Conservation (phyloP, 1,284 basidiomycete species). For the Microbotryum violaceum region DNA sequence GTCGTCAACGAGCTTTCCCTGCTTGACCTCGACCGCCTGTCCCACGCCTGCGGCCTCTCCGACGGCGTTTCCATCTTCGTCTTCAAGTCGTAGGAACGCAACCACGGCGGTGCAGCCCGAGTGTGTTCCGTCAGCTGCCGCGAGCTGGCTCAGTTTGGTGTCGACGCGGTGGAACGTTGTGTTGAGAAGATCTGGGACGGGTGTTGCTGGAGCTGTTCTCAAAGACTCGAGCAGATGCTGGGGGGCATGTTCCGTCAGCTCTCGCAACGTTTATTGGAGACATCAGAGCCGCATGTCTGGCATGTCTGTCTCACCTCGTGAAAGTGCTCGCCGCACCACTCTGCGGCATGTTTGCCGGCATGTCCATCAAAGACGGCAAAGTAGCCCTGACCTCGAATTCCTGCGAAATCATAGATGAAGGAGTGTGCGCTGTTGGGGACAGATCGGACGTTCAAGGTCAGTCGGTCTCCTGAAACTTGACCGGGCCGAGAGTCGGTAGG, state of each 20-base stretch:
- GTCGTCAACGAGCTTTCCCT: slow-evolving; percentile 9
- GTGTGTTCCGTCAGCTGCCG: slow-evolving; percentile 81
- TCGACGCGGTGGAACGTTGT: slow-evolving; percentile 90
- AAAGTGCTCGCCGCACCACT: slow-evolving; percentile 96
- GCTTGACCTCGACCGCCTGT: neutral
- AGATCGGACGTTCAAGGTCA: neutral
- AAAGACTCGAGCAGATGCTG: slow-evolving; percentile 39
- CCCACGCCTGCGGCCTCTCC: slow-evolving; percentile 25
- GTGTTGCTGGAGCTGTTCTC: slow-evolving; percentile 45
- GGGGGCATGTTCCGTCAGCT: neutral
- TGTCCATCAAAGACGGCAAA: slow-evolving; percentile 98
- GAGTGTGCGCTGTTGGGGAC: slow-evolving; percentile 58
- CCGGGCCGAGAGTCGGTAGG: neutral
- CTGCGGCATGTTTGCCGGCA: slow-evolving; percentile 95
- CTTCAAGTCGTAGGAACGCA: slow-evolving; percentile 93
- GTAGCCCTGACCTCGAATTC: slow-evolving; percentile 87
- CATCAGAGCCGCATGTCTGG: neutral
- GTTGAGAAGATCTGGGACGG: slow-evolving; percentile 85
- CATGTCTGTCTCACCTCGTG: slow-evolving; percentile 73
- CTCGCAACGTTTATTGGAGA: too few species aligned
- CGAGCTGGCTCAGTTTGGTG: slow-evolving; percentile 51
- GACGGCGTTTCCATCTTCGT: slow-evolving; percentile 44
- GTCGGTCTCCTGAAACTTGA: neutral
- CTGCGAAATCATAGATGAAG: slow-evolving; percentile 87
- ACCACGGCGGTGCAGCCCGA: slow-evolving; percentile 97